Evolutionary conservation across 148 eudicot species (phyloP).

Genomic region (Rhododendron ferrugineum): DNA sequence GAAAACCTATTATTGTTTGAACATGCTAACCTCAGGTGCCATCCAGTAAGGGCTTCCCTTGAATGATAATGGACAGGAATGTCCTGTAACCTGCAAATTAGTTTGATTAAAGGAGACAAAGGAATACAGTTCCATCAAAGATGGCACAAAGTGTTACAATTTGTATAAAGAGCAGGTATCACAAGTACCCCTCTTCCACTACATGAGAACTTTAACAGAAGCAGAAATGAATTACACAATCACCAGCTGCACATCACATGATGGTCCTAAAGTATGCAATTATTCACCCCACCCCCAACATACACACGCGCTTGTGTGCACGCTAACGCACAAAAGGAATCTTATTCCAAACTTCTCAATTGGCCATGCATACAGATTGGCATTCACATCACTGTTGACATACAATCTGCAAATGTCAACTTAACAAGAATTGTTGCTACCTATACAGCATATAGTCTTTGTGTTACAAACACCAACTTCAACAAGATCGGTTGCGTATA

Average conservation of each 20-base stretch:
- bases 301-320: not conserved
- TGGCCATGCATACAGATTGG: not conserved
- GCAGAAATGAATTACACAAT: not conserved
- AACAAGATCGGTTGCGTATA: not conserved
- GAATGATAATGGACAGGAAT: conserved; percentile 53
- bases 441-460: not conserved
- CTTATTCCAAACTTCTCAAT: not conserved
- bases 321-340: not conserved
- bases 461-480: not conserved
- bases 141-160: not conserved
- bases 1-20: not conserved
- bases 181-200: not conserved
- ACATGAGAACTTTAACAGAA: not conserved
- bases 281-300: not conserved
- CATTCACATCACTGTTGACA: not conserved
- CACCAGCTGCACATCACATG: not conserved
- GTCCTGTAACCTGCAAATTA: conserved; percentile 42
- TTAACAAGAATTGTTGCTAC: not conserved
- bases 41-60: conserved; percentile 80
- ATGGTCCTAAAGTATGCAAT: not conserved
- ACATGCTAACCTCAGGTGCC: conserved; percentile 66
- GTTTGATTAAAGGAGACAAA: not conserved
- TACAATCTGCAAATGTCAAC: not conserved
- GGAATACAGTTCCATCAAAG: not conserved
- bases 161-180: not conserved